A percentile compares a stretch with the other conserved stretches of the same genome.
phyloP scores from a whole-genome alignment of 1,284 basidiomycete species.

The Hymenochaete sp. region DNA sequence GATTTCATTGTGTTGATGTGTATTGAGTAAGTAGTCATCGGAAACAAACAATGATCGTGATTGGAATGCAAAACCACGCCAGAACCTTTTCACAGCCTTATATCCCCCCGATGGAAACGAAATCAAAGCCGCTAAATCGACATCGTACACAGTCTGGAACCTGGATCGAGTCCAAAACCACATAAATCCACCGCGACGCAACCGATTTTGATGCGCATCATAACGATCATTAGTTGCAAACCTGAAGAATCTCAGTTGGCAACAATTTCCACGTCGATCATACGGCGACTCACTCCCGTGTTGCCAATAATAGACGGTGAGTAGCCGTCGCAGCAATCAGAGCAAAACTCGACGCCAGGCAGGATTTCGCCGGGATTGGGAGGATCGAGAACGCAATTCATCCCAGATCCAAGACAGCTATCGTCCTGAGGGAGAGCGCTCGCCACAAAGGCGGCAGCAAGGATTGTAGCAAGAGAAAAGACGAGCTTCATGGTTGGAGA shows the following conservation, averaged over 20 bases:
- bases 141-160: background rate
- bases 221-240: background rate
- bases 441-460: background rate
- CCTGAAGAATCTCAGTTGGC: background rate
- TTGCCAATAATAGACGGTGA: background rate
- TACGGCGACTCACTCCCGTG: background rate
- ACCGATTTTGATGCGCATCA: background rate
- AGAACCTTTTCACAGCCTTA: no score
- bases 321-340: background rate
- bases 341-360: background rate
- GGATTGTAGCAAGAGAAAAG: background rate
- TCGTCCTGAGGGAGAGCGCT: background rate
- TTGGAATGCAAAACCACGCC: no score
- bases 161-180: background rate
- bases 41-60: no score
- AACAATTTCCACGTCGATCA: background rate
- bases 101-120: background rate
- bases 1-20: no score
- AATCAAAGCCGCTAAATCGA: background rate
- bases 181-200: background rate
- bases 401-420: background rate
- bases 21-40: no score
- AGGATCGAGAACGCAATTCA: background rate
- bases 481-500: background rate
- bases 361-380: background rate